These are phyloP conservation scores for Calonectria pauciramosa DNA, from an alignment of 2,329 filamentous ascomycete species.

Conservation along the genomic window DNA sequence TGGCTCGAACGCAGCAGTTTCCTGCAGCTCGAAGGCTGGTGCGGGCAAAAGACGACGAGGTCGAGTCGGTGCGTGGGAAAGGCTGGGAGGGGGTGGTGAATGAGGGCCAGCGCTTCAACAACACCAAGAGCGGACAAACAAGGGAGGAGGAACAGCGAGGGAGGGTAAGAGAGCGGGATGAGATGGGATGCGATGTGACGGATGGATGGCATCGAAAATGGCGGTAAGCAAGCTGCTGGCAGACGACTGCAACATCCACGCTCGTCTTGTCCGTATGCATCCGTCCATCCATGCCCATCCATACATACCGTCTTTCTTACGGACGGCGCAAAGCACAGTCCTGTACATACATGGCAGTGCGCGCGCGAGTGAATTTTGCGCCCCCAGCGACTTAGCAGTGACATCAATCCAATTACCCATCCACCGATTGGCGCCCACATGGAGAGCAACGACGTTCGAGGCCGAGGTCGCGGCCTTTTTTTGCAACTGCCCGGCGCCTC, in stretches of 20 bases:
- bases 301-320: constrained; percentile 27
- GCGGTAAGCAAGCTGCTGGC: constrained; percentile 18
- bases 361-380: constrained; percentile 18
- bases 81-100: constrained; percentile 7
- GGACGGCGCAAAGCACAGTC: constrained; percentile 12
- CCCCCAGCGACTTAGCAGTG: constrained; percentile 25
- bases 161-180: background rate
- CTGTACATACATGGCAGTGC: constrained; percentile 4
- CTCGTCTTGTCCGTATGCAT: constrained; percentile 18
- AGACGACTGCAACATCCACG: constrained; percentile 6
- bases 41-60: constrained; percentile 1
- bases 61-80: constrained; percentile 18
- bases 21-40: constrained; percentile 19
- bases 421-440: constrained; percentile 21
- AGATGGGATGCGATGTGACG: background rate
- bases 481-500: constrained; percentile 9
- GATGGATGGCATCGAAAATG: constrained; percentile 18
- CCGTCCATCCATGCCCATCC: constrained; percentile 15
- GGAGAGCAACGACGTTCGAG: constrained; percentile 8
- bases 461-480: constrained; percentile 26
- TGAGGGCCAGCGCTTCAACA: background rate
- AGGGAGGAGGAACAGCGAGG: background rate
- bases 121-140: constrained; percentile 1
- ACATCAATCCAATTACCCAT: constrained; percentile 26
- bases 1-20: constrained; percentile 1